phyloP scores from a whole-genome alignment of 2,329 filamentous ascomycete genomes.

The Plenodomus biglobosus region DNA sequence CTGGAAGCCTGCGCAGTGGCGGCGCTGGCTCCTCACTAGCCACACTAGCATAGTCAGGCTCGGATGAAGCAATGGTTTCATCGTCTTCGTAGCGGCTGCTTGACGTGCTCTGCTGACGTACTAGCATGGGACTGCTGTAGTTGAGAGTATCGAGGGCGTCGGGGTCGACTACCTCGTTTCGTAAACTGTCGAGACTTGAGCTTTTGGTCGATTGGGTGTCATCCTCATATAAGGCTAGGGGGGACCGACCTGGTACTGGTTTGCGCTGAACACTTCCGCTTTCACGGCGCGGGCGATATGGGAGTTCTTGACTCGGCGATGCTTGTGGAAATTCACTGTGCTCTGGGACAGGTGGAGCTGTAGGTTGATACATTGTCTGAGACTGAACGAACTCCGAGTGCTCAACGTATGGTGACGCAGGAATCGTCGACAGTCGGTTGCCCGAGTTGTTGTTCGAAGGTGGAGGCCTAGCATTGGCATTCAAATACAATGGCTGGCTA shows the following conservation, averaged over 20 bases:
- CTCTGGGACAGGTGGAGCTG: constrained; percentile 42
- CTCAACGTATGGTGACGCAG: constrained; percentile 49
- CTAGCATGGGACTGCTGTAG: constrained; percentile 23
- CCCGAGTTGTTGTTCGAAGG: constrained; percentile 54
- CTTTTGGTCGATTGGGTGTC: constrained; percentile 42
- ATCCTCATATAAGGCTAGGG: constrained; percentile 40
- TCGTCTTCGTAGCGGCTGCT: constrained; percentile 62
- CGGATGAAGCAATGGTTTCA: constrained; percentile 63
- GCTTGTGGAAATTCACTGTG: constrained; percentile 33
- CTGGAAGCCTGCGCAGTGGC: constrained; percentile 42
- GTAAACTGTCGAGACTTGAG: constrained; percentile 49
- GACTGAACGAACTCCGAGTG: constrained; percentile 42
- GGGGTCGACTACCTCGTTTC: constrained; percentile 49
- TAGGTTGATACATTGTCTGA: constrained; percentile 33
- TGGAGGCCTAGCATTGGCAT: constrained; percentile 55
- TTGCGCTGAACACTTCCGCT: constrained; percentile 40
- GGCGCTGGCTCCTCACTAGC: constrained; percentile 34
- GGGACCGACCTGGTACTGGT: constrained; percentile 48
- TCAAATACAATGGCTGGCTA: constrained; percentile 30
- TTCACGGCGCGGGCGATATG: constrained; percentile 29
- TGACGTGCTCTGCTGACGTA: constrained; percentile 40
- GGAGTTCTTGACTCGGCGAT: constrained; percentile 25
- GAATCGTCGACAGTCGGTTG: constrained; percentile 50
- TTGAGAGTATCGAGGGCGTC: constrained; percentile 48
- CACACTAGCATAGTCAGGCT: constrained; percentile 79